Base-by-base conservation (phyloP, 2,329 filamentous ascomycete species). In the Plectosphaerella cucumerina region DNA sequence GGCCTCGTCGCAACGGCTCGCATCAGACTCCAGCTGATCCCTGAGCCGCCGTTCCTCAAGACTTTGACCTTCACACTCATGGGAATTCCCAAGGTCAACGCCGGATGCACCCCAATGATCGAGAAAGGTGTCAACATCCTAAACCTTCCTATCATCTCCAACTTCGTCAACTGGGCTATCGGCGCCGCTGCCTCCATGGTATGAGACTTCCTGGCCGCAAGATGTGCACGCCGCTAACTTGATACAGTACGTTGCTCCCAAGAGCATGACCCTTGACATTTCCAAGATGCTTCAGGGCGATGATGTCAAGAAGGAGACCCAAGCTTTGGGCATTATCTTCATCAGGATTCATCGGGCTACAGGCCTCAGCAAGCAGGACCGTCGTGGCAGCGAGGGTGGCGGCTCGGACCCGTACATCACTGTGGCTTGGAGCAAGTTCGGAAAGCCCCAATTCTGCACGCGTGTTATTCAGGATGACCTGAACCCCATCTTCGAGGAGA, bases 361-460 rank as follows among this genome's bases (percentile, higher is more conserved):
- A 18, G 91, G 88, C 0, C 78, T 99, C 52, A 96, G 90, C 74
- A 97, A 96, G 70, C 93, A 97, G 64, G 94, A 99, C 65, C 71
- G 73, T 45, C 85, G 89, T 52, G 92, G 91, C 39, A 92, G 85
- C 61, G 80, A 86, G 48, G 88, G 90, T 17, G 93, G 94, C 33
- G 93, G 93, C 43, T 95, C 89, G 47, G 94, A 99, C 60, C 91
- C 93, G 0, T 97, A 97, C 67, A 95, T 97, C 65, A 97, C 93
- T 31, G 79, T 97, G 34, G 87, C 89, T 39, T 97, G 95, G 75
- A 95, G 90, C 62, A 97, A 97, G 68, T 97, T 97, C 60, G 89
- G 89, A 51, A 99, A 99, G 71, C 93, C 93, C 2, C 95, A 96
- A 82, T 97, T 96, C 70, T 97, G 92, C 69, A 97, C 94, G 2